Evolutionary conservation across 169 alveolate species (phyloP).

Genomic region (Eimeria necatrix): DNA sequence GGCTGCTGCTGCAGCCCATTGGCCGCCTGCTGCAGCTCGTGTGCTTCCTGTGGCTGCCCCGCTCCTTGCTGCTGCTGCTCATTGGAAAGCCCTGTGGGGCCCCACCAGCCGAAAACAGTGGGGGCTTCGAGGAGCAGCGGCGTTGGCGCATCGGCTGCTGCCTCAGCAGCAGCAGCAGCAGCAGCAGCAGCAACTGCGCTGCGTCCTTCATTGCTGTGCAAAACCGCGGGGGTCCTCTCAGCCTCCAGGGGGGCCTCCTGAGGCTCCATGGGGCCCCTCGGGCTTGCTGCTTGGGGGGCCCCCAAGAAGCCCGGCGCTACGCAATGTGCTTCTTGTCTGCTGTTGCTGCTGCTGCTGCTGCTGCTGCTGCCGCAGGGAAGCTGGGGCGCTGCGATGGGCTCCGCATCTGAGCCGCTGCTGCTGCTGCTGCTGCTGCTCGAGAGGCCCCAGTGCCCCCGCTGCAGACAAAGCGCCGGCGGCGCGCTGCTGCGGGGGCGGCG

Average conservation of each 20-base stretch:
- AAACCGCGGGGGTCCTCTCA: neutral
- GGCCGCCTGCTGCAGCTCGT: too few species aligned
- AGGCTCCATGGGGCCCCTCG: constrained; percentile 42
- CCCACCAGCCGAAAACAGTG: constrained; percentile 1
- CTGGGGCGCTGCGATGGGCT: neutral
- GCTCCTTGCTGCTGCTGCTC: constrained; percentile 42
- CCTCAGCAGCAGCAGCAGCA: constrained; percentile 64
- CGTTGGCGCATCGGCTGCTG: constrained; percentile 50
- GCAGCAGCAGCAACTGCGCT: constrained; percentile 27
- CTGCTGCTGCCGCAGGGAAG: neutral
- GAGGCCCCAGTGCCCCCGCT: constrained; percentile 36
- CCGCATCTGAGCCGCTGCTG: constrained; percentile 65
- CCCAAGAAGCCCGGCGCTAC: neutral
- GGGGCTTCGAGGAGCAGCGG: constrained; percentile 68
- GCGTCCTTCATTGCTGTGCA: neutral
- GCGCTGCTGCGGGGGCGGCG: constrained; percentile 76
- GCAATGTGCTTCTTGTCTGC: constrained; percentile 15
- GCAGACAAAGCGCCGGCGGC: constrained; percentile 25
- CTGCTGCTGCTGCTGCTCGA: neutral
- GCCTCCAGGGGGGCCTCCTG: constrained; percentile 33
- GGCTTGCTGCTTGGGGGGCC: constrained; percentile 24
- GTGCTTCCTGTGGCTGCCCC: too few species aligned
- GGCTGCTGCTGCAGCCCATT: constrained; percentile 1
- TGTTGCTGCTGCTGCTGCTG: constrained; percentile 66
- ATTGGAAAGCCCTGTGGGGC: neutral